Percentiles rank a stretch among this genome's conserved stretches.
These are phyloP conservation scores for Conticribra guillardii DNA, from an alignment of 108 stramenopile species.

Conservation along the genomic window DNA sequence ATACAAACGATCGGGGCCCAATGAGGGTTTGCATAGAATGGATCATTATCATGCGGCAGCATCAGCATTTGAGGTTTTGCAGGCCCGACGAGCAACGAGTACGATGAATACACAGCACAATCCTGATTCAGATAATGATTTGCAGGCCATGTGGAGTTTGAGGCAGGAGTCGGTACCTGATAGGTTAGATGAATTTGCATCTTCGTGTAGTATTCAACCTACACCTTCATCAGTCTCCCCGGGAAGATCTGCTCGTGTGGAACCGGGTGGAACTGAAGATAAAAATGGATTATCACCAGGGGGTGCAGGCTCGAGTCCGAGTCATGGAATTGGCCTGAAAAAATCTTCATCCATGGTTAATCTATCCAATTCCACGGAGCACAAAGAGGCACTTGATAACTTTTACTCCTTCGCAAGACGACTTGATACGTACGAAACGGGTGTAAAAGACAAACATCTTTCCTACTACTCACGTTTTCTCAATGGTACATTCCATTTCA, in stretches of 20 bases:
- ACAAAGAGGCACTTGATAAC: slow-evolving; percentile 72
- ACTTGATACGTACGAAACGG: slow-evolving; percentile 70
- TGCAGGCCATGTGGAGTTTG: slow-evolving; percentile 43
- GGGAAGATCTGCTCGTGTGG: background rate
- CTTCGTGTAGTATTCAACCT: slow-evolving; percentile 44
- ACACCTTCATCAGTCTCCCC: slow-evolving; percentile 14
- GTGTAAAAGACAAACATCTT: slow-evolving; percentile 88
- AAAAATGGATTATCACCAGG: too few species aligned
- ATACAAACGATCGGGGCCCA: slow-evolving; percentile 17
- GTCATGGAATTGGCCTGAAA: slow-evolving; percentile 41
- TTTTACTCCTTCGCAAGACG: slow-evolving; percentile 86
- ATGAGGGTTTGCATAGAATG: slow-evolving; percentile 48
- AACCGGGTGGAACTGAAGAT: background rate
- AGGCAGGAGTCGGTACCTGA: slow-evolving; percentile 72
- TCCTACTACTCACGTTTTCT: slow-evolving; percentile 88
- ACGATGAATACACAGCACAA: slow-evolving; percentile 24
- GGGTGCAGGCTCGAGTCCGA: too few species aligned
- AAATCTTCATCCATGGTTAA: slow-evolving; percentile 74
- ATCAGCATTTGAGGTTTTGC: slow-evolving; percentile 65
- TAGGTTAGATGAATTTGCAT: slow-evolving; percentile 57
- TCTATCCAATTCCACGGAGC: slow-evolving; percentile 58
- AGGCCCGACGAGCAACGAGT: slow-evolving; percentile 44
- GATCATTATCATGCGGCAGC: slow-evolving; percentile 65
- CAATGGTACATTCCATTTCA: slow-evolving; percentile 95
- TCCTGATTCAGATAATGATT: slow-evolving; percentile 55